Base-by-base conservation (phyloP, 345 rosid genomes). In the Salix suchowensis region DNA sequence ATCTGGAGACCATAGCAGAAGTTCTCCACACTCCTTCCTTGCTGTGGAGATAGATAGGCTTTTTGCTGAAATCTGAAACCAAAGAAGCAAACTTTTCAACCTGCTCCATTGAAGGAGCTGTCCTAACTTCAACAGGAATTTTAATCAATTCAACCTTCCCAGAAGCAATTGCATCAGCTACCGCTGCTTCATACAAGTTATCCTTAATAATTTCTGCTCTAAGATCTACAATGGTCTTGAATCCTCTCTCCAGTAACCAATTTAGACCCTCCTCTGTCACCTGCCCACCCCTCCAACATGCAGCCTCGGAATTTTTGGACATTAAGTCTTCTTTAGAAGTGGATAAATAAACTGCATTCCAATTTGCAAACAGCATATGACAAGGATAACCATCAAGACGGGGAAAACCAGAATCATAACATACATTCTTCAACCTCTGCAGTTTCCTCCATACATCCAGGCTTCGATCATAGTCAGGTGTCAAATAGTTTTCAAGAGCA, bases 231-330 rank as follows among this genome's bases (percentile, higher is more conserved):
- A 95, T 89, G 24, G 97, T 91, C 85, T 89, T 90, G 80, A 85
- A 91, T 71, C 96, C 96, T 66, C 84, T 85, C 52, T 90, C 91
- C 37, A 95, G 62, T 34, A 95, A 86, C 97, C 98, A 95, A 77
- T 82, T 86, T 79, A 95, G 84, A 76, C 96, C 93, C 83, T 95
- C 98, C 54, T 89, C 89, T 1, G 98, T 89, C 30, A 93, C 92
- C 85, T 90, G 98, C 66, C 98, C 97, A 67, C 98, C 98, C 82
- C 72, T 88, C 89, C 93, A 95, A 86, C 93, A 95, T n/a, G 96
- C 92, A 73, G 88, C 82, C 84, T 90, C 92, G 39, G 90, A 82
- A 81, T 86, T 87, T 79, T 78, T 71, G 26, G 86, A 77, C 24
- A 64, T 83, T 28, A 12, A 36, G 26, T 86, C 92, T 36, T 89